Base-by-base conservation (phyloP, 805 yeast species). In the Candida xiaguanensis region DNA sequence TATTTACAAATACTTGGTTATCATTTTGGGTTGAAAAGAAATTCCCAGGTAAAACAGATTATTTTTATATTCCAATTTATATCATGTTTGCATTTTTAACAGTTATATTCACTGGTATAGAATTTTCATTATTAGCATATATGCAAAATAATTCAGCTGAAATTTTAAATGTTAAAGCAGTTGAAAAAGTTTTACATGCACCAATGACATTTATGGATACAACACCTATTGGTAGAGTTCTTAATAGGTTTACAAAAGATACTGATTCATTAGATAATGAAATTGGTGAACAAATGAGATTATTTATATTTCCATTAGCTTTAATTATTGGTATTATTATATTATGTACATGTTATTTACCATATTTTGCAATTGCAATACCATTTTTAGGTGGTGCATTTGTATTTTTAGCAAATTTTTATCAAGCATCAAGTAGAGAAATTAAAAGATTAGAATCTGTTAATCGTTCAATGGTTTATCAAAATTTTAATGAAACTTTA, bases 301-400 rank as follows among this genome's bases (percentile, higher is more conserved):
- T 66, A 41, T 65, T 68, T 41, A 42, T 67, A 13, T 66, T 64
- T 52, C 71, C 72, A 14, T 48, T 64, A 34, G 70, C 71, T 13
- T 51, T 57, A 20, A 65, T 67, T 36, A 56, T 63, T 43, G 70
- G 70, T 45, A 56, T 67, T 42, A 46, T 65, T 36, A 61, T 67
- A 29, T 66, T 75, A 48, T 72, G 77, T 58, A 64, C 69, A 40
- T 64, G 69, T 45, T 76, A 68, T 50, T 59, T 75, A 44, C 81
- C 80, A 5, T 77, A 70, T 69, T 75, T 75, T 54, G 73, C 78
- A 8, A 63, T 77, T 45, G 68, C 78, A 8, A 66, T 78, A 18
- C 81, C 83, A n/a, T 63, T 65, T 53, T 65, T 78, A 44, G 63
- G 58, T 30, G 49, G 66, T 42, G 63, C 56, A 32, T 75, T 63